A percentile compares a stretch with the other conserved stretches of the same genome.
Conservation (phyloP, 202 grass and related monocot genomes). For the Eragrostis tef region DNA sequence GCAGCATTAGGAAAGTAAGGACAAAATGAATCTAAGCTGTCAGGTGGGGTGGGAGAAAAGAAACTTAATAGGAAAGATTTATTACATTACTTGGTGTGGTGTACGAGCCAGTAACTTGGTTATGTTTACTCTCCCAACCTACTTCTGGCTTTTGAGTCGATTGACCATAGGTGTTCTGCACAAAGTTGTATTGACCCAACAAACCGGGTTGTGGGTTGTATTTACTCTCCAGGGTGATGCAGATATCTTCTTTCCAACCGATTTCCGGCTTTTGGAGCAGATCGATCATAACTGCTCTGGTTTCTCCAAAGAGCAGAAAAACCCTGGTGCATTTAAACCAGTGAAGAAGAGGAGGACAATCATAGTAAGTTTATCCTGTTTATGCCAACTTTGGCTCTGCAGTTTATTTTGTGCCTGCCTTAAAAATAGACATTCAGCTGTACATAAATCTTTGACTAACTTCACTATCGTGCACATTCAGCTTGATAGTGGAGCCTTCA, state of each 20-base stretch:
- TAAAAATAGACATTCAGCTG: neutral
- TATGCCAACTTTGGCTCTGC: neutral
- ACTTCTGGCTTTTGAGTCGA: neutral
- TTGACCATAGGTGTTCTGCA: neutral
- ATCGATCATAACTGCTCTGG: slow-evolving; percentile 88
- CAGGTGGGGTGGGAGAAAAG: too few relatives aligned
- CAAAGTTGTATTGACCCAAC: slow-evolving; percentile 8
- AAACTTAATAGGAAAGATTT: neutral
- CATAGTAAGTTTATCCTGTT: slow-evolving; percentile 66
- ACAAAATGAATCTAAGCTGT: too few relatives aligned
- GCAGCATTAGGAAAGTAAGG: neutral
- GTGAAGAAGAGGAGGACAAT: slow-evolving; percentile 85
- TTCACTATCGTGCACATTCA: neutral
- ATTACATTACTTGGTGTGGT: neutral
- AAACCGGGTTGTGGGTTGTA: slow-evolving; percentile 32
- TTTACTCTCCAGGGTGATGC: slow-evolving; percentile 74
- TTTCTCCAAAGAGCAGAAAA: slow-evolving; percentile 65
- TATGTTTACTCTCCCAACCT: neutral
- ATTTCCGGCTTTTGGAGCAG: slow-evolving; percentile 83
- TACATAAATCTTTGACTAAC: neutral
- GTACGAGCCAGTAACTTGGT: neutral
- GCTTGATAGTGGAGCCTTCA: slow-evolving; percentile 66
- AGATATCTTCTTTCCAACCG: slow-evolving; percentile 95
- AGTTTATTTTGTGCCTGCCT: neutral
- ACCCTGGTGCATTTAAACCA: slow-evolving; percentile 65